Base-by-base conservation (phyloP, 768 basidiomycete genomes). In the Strobilomyces confusus region DNA sequence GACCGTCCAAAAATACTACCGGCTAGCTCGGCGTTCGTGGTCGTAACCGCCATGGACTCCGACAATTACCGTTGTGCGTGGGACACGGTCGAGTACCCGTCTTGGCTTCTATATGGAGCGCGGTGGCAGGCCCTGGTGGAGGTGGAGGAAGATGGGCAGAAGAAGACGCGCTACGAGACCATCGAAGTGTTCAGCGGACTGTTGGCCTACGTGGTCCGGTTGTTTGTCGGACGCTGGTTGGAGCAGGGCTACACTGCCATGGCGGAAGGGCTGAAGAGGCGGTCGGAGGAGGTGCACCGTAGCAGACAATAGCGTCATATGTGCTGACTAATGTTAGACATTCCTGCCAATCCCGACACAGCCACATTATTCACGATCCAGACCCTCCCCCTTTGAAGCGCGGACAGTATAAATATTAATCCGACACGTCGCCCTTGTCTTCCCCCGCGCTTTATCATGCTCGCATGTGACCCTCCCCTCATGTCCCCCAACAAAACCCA, bases 81-180 rank as follows among this genome's bases (percentile, higher is more conserved):
- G 87, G 60, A 67, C 32, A 72, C 73, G 30, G 56, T 68, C 20
- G 65, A 66, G 0, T 56, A 71, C 29, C 79, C 81, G 1, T 36
- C 54, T 1, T 83, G 79, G 75, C 54, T 84, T n/a, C 58, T 88
- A 26, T 52, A 57, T 26, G 69, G 79, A 3, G 79, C 81, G 54
- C 75, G 87, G 15, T 88, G 85, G 86, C 87, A 89, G 66, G 73
- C 72, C 52, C 64, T 89, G 48, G 65, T 64, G 26, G 69, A 64
- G 40, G 78, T 71, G 29, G 72, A 76, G 9, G 78, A 74, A 37
- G 74, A 72, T 1, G 80, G 77, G 34, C 60, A 51, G 11, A 66
- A 43, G 29, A 77, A 79, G 59, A 86, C 84, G 26, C 76, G 74
- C 44, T 89, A 89, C 56, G 84, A 88, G 66, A 80, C 78, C 6